Conservation (phyloP, 2,329 filamentous ascomycete species). For the Colletotrichum nymphaeae region DNA sequence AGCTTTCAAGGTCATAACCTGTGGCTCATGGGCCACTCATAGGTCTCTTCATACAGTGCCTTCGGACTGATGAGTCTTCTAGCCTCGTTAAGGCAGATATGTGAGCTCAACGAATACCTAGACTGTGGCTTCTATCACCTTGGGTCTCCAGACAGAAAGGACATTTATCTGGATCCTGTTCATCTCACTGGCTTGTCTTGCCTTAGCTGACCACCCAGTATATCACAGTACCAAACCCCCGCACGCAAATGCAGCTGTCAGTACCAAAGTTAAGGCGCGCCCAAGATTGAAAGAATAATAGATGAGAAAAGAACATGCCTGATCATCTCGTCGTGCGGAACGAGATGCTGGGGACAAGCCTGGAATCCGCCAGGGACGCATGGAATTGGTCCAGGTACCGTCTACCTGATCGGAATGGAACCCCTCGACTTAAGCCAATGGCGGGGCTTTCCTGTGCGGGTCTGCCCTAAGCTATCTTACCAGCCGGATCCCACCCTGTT, state of each 20-base stretch:
- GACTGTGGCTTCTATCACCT: too few species aligned
- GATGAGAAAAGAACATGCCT: conserved; percentile 22
- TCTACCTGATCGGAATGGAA: background rate
- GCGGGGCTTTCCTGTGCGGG: background rate
- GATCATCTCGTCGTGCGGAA: conserved; percentile 7
- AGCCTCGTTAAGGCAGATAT: too few species aligned
- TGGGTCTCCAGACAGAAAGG: background rate
- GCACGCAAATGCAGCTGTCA: conserved; percentile 10
- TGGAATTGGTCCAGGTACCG: background rate
- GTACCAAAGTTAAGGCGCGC: conserved; percentile 11
- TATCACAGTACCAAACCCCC: too few species aligned
- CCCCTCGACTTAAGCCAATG: background rate
- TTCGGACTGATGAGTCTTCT: background rate
- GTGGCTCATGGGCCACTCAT: conserved; percentile 25
- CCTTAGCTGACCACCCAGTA: background rate
- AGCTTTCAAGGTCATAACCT: background rate
- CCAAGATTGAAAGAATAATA: background rate
- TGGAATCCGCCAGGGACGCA: conserved; percentile 21
- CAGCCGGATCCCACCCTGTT: background rate
- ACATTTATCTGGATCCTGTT: background rate
- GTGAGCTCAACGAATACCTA: too few species aligned
- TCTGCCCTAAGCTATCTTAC: background rate
- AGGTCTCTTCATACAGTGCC: background rate
- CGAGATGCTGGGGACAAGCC: conserved; percentile 17
- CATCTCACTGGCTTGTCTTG: background rate